These are phyloP conservation scores for Fraxinus xanthoxyloides DNA, from an alignment of 305 asterid genomes.

Conservation along the genomic window DNA sequence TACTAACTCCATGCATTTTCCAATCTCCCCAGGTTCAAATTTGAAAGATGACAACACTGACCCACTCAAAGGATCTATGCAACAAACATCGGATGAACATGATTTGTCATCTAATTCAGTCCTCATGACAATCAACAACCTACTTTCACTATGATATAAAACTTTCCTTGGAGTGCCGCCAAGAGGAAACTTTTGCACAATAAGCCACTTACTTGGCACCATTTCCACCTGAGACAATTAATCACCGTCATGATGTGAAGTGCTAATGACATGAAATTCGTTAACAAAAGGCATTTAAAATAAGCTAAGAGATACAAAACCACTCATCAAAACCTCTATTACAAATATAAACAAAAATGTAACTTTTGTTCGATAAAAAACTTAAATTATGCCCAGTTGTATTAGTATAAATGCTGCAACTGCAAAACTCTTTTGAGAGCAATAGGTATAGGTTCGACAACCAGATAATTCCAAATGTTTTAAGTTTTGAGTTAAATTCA, in stretches of 20 bases:
- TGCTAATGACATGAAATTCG: constrained; percentile 4
- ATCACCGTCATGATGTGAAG: constrained; percentile 18
- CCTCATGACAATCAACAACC: constrained; percentile 80
- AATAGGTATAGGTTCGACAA: neutral
- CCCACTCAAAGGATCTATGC: constrained; percentile 95
- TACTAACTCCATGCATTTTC: constrained; percentile 93
- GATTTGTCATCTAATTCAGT: constrained; percentile 72
- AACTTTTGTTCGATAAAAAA: neutral
- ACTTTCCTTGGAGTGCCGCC: constrained; percentile 98
- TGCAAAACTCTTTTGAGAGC: neutral
- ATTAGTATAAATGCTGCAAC: neutral
- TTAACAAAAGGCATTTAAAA: neutral
- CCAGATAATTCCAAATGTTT: neutral
- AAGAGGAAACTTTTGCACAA: constrained; percentile 89
- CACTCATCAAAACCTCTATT: neutral
- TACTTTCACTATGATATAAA: constrained; percentile 79
- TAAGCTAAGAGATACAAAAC: constrained; percentile 16
- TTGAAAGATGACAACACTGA: constrained; percentile 71
- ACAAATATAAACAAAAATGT: neutral
- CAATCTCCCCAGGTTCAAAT: constrained; percentile 90
- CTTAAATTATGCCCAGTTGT: neutral
- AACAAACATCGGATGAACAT: constrained; percentile 84
- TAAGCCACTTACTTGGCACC: constrained; percentile 97
- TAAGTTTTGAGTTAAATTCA: neutral
- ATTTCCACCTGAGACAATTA: constrained; percentile 74